Base-by-base conservation (phyloP, 352 stramenopile genomes). In the Elongisporangium undulatum region DNA sequence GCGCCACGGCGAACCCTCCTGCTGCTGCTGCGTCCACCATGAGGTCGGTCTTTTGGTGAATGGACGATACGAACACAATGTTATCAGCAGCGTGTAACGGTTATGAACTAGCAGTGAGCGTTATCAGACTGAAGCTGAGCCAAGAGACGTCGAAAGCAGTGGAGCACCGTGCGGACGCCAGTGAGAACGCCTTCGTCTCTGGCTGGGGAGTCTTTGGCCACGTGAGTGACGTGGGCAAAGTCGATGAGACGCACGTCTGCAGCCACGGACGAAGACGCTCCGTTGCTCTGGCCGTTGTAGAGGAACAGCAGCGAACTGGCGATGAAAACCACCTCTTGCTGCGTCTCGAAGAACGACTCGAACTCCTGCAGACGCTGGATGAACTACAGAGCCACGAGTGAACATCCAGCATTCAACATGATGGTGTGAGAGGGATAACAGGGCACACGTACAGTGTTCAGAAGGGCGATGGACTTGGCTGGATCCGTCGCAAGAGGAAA, bases 231-330 rank as follows among this genome's bases (percentile, higher is more conserved):
- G 56, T 95, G 86, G n/a, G 86, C 84, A 68, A 95, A 95, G 61
- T 95, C 86, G 29, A 95, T 95, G 26, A 95, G 76, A 0, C 82
- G 82, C 45, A 94, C 87, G 63, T 94, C 82, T 2, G 71, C 58
- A 10, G 49, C 48, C 57, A 13, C 56, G 78, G 64, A 90, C 79
- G 59, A 19, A 3, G 19, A 10, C 50, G n/a, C 49, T 49, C 2
- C 21, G 26, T 49, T 62, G 16, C 53, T 53, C 13, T 85, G 63
- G 49, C 78, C 89, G 70, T 98, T 89, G 73, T 98, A 98, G 6
- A 98, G 75, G 49, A 99, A 96, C 51, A 99, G 70, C 59, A 99
- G 81, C 15, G 95, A 98, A 61, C 92, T 98, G 2, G 91, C 90
- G 72, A 97, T 97, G 75, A 99, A 98, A 54, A 83, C 68, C 24